Conservation (phyloP, 1,284 basidiomycete species). For the Sparassis latifolia region DNA sequence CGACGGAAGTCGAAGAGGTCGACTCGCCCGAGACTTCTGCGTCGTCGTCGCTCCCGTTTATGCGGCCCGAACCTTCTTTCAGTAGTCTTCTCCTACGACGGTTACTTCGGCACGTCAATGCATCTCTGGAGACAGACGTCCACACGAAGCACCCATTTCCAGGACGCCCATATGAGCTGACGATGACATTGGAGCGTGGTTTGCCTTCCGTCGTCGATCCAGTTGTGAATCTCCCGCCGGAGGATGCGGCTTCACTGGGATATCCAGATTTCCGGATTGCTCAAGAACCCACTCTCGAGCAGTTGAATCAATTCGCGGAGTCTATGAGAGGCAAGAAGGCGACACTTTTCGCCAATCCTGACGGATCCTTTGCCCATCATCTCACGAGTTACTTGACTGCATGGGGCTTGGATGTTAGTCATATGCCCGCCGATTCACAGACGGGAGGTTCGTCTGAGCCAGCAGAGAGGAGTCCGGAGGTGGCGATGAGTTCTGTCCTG, state of each 20-base stretch:
- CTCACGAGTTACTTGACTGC: slow-evolving; percentile 87
- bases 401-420: slow-evolving; percentile 90
- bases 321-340: slow-evolving; percentile 77
- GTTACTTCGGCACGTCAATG: slow-evolving; percentile 62
- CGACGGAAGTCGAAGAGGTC: slow-evolving; percentile 3
- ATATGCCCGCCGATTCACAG: slow-evolving; percentile 61
- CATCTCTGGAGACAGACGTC: slow-evolving; percentile 46
- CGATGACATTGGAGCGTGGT: slow-evolving; percentile 50
- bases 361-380: slow-evolving; percentile 84
- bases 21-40: background rate
- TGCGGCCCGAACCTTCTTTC: slow-evolving; percentile 49
- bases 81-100: slow-evolving; percentile 58
- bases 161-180: slow-evolving; percentile 50
- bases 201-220: slow-evolving; percentile 32
- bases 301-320: slow-evolving; percentile 75
- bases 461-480: slow-evolving; percentile 8
- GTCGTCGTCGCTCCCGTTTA: slow-evolving; percentile 6
- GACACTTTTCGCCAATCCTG: slow-evolving; percentile 74
- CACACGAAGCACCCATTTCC: slow-evolving; percentile 34
- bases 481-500: slow-evolving; percentile 4
- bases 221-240: slow-evolving; percentile 28
- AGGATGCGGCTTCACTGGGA: slow-evolving; percentile 40
- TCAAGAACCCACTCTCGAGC: slow-evolving; percentile 70
- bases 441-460: slow-evolving; percentile 31
- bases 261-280: slow-evolving; percentile 42